A percentile compares a stretch with the other conserved stretches of the same genome.
Conservation (phyloP, 1,284 basidiomycete species). For the Leccinum angustisporum region DNA sequence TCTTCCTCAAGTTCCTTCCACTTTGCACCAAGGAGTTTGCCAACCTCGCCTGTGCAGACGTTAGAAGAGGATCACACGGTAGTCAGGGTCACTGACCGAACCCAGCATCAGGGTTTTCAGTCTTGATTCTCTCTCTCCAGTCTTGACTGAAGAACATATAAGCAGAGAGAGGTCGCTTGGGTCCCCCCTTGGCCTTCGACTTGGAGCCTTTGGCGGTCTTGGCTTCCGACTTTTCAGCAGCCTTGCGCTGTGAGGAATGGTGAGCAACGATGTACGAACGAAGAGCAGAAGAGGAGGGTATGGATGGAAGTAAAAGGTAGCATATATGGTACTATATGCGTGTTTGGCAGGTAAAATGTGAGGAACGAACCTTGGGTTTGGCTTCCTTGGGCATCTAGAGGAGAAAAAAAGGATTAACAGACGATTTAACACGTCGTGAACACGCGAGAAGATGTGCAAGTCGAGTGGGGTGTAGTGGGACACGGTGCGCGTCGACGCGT, state of each 20-base stretch:
- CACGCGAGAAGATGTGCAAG: constrained; percentile 27
- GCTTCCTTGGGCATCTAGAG: constrained; percentile 82
- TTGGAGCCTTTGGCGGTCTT: constrained; percentile 72
- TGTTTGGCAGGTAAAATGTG: constrained; percentile 4
- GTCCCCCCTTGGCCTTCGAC: constrained; percentile 50
- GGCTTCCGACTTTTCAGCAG: constrained; percentile 64
- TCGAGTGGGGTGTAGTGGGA: constrained; percentile 25
- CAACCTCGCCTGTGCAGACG: constrained; percentile 64
- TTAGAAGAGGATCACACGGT: constrained; percentile 11
- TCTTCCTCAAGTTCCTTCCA: constrained; percentile 86
- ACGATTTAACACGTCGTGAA: constrained; percentile 34
- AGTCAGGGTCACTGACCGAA: constrained; percentile 64
- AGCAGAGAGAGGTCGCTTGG: constrained; percentile 89
- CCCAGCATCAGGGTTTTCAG: constrained; percentile 91
- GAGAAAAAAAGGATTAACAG: constrained; percentile 35
- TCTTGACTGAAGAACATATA: constrained; percentile 99
- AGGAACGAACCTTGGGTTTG: constrained; percentile 63
- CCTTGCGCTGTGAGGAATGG: constrained; percentile 58
- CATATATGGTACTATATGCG: constrained; percentile 26
- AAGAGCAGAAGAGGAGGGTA: background rate
- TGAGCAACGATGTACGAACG: constrained; percentile 18
- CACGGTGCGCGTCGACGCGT: constrained; percentile 37
- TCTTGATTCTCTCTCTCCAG: constrained; percentile 92
- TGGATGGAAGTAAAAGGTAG: constrained; percentile 5
- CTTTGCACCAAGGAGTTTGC: constrained; percentile 84